Evolutionary conservation across 345 rosid species (phyloP).

Genomic region (Camelina sativa): DNA sequence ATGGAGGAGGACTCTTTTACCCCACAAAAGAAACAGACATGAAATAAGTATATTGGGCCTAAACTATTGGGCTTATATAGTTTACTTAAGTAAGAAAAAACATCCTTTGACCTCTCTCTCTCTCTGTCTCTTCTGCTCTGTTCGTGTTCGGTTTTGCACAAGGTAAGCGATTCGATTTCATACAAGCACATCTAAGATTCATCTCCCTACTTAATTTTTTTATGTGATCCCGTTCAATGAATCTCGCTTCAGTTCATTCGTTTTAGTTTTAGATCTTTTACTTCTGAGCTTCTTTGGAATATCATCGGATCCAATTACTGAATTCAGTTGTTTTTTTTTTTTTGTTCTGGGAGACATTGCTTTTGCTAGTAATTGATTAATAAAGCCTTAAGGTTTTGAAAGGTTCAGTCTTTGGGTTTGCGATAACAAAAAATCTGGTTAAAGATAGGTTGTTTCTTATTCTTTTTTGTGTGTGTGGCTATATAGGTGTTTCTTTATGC

Average conservation of each 20-base stretch:
- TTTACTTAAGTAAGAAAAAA: background rate
- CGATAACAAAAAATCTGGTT: background rate
- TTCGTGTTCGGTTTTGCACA: background rate
- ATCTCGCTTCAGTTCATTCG: background rate
- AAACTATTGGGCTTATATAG: background rate
- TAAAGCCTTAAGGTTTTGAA: constrained; percentile 5
- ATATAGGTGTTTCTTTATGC: background rate
- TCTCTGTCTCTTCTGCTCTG: background rate
- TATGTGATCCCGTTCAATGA: background rate
- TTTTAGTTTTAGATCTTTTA: constrained; percentile 2
- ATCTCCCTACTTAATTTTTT: background rate
- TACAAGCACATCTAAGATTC: constrained; percentile 24
- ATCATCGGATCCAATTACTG: constrained; percentile 1
- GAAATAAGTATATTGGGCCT: background rate
- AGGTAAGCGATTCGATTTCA: constrained; percentile 26
- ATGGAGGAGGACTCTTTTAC: background rate
- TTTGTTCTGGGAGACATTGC: background rate
- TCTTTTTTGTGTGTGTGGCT: background rate
- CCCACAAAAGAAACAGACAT: no score
- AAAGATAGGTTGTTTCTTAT: background rate
- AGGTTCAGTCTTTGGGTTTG: background rate
- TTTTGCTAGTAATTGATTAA: background rate
- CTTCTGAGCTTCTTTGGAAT: background rate
- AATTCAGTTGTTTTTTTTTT: background rate
- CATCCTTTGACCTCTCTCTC: constrained; percentile 13